Percentiles rank a stretch among this genome's conserved stretches.
Conservation (phyloP, 495 filamentous ascomycete species). For the Tuber umbilicatum region DNA sequence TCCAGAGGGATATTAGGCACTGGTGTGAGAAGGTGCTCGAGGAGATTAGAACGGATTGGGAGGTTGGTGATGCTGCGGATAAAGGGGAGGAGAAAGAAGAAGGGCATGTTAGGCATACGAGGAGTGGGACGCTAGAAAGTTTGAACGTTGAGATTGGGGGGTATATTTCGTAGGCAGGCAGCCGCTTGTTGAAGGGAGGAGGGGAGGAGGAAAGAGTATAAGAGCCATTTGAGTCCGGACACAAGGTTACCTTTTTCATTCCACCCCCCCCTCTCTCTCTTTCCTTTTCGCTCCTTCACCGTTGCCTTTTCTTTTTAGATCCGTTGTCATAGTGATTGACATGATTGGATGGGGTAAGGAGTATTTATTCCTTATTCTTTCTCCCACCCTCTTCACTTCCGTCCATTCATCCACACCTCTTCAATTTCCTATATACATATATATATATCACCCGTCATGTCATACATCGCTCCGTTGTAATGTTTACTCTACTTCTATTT, state of each 20-base stretch:
- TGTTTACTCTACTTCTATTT: not conserved
- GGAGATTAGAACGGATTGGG: constrained; percentile 40
- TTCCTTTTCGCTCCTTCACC: not conserved
- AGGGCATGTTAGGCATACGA: constrained; percentile 35
- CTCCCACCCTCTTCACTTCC: not conserved
- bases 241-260: not conserved
- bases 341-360: not conserved
- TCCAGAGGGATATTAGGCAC: constrained; percentile 32
- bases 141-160: constrained; percentile 38
- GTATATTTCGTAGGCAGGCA: not conserved
- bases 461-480: not conserved
- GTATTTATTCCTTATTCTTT: not conserved
- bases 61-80: constrained; percentile 36
- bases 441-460: not conserved
- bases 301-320: not conserved
- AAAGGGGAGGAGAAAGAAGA: constrained; percentile 1
- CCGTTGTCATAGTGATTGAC: not conserved
- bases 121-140: constrained; percentile 38
- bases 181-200: not conserved
- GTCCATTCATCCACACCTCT: not conserved
- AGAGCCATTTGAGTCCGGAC: not conserved
- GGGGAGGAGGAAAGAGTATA: not conserved
- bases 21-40: constrained; percentile 40
- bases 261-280: not conserved
- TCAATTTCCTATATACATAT: not conserved